Evolutionary conservation across 2,329 filamentous ascomycete species (phyloP).

Genomic region (Dissoconium aciculare): DNA sequence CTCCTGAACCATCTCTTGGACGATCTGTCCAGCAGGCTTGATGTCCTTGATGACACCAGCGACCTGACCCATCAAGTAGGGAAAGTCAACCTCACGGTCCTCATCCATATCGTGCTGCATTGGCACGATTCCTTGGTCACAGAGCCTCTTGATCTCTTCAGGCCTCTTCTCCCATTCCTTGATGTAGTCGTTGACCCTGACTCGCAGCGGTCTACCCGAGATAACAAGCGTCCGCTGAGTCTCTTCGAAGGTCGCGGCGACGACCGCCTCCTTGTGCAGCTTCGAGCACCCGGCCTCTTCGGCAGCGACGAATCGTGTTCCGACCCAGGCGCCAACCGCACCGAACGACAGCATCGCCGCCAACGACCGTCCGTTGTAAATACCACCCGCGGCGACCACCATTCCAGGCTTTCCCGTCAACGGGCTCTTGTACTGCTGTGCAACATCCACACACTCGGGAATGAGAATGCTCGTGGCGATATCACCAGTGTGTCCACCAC

Average conservation of each 20-base stretch:
- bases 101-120: conserved; percentile 92
- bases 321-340: conserved; percentile 82
- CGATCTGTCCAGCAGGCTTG: conserved; percentile 78
- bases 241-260: conserved; percentile 83
- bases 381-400: conserved; percentile 79
- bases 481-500: conserved; percentile 83
- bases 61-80: conserved; percentile 93
- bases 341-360: conserved; percentile 78
- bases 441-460: conserved; percentile 75
- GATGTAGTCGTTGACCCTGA: conserved; percentile 89
- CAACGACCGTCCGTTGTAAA: conserved; percentile 66
- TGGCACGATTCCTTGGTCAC: conserved; percentile 74
- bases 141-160: conserved; percentile 83
- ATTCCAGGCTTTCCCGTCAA: conserved; percentile 57
- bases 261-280: conserved; percentile 88
- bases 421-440: conserved; percentile 52
- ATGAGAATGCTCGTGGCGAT: conserved; percentile 76
- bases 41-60: conserved; percentile 86
- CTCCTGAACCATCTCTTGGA: conserved; percentile 82
- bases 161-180: conserved; percentile 90
- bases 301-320: conserved; percentile 48
- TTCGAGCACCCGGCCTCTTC: conserved; percentile 79
- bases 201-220: conserved; percentile 86
- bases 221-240: conserved; percentile 97
- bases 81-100: conserved; percentile 76